These are phyloP conservation scores for Psilocybe subaeruginosa DNA, from an alignment of 768 basidiomycete species.

Conservation along the genomic window DNA sequence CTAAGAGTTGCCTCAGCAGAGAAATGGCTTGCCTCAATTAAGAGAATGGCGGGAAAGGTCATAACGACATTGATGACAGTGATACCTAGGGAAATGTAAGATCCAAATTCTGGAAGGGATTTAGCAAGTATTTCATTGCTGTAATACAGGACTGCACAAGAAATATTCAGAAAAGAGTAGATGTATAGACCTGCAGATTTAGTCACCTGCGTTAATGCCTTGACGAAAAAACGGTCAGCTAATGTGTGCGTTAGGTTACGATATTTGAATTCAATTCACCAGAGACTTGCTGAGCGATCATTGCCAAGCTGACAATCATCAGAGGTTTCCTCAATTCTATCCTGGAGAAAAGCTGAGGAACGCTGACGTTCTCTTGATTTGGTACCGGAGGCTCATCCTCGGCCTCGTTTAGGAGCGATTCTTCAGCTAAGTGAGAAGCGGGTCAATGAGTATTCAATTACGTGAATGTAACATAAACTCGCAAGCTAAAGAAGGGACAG, in stretches of 20 bases:
- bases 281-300: constrained; percentile 81
- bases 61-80: constrained; percentile 82
- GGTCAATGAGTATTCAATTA: neutral
- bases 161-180: constrained; percentile 6
- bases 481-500: constrained; percentile 28
- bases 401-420: constrained; percentile 43
- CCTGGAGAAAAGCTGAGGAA: constrained; percentile 53
- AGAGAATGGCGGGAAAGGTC: constrained; percentile 85
- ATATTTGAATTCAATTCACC: constrained; percentile 40
- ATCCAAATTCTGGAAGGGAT: constrained; percentile 76
- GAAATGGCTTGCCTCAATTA: constrained; percentile 71
- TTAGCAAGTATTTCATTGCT: constrained; percentile 86
- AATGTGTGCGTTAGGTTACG: neutral
- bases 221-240: constrained; percentile 10
- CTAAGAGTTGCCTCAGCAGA: neutral
- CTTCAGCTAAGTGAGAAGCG: constrained; percentile 28
- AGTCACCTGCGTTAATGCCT: constrained; percentile 78
- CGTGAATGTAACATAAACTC: constrained; percentile 14
- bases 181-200: neutral
- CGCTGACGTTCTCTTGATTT: constrained; percentile 40
- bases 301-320: constrained; percentile 66
- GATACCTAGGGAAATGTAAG: constrained; percentile 83
- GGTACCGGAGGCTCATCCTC: constrained; percentile 28
- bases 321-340: constrained; percentile 65
- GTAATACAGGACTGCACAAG: constrained; percentile 77